Base-by-base conservation (phyloP, 2,329 filamentous ascomycete species). In the Talaromyces sp. region DNA sequence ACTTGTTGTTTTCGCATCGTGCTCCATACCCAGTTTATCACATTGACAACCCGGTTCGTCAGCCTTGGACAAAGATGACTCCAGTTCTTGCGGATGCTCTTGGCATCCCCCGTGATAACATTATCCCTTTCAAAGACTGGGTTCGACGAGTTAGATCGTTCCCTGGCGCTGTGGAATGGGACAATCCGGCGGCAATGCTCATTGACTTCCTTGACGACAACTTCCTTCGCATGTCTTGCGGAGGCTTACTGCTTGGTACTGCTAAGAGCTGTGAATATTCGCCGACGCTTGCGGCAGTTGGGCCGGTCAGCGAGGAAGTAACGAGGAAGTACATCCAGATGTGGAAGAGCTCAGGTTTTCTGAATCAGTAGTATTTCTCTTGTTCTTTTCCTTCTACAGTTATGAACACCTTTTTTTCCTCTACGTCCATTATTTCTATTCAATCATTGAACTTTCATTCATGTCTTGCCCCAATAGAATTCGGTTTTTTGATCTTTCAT, bases 201-300 rank as follows among this genome's bases (percentile, higher is more conserved):
- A 59, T 69, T 2, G 72, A 73, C 23, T 76, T 75, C 65, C 59
- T 75, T 55, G 68, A 70, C 10, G 61, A 65, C 14, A 69, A 75
- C n/a, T 76, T 72, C 28, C 54, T 73, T 31, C 72, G 78, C 30
- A 82, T 82, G 79, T 76, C 75, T 0, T 82, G 79, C 64, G 79
- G 78, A 7, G 78, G 77, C 0, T 59, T 82, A 3, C 31, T 81
- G 0, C 47, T 82, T 52, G 78, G 74, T 58, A 78, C 75, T 0
- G 61, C 66, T 10, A 71, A 72, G 31, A 67, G 69, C 3, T 60
- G 57, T 1, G 69, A 76, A 63, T 74, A 81, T 67, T 82, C 79
- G 0, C 33, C 65, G 18, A 74, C 72, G 0, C 61, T 81, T 60
- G 62, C 66, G 1, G 63, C 30, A 12, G 63, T 69, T 5, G 72